Base-by-base conservation (phyloP, 371 early-diverging fungal genomes). In the Mortierella sp. region DNA sequence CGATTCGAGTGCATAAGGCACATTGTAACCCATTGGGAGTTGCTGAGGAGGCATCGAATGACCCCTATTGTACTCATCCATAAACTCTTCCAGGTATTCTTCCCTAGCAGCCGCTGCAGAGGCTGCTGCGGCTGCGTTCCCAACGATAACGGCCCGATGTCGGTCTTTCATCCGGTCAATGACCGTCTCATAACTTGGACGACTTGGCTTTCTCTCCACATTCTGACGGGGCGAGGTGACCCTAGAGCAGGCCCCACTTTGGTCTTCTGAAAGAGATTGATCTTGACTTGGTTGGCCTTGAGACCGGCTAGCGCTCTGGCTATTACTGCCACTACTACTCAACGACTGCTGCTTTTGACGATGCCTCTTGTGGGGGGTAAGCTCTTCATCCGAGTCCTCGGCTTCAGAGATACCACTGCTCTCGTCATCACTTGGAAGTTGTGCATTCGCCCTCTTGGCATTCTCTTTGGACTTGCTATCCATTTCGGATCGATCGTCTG, bases 391-490 rank as follows among this genome's bases (percentile, higher is more conserved):
- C 6, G 66, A 62, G 14, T 60, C 62, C 1, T 66, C 75, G 5
- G 66, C 60, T 23, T 74, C 75, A 1, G 74, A 73, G 1, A 26
- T 26, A 18, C 57, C 60, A 19, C 66, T 62, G 19, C 75, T 65
- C 37, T 74, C 75, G 51, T 74, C 75, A 25, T 74, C 75, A 18
- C 75, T 74, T 19, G 75, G 75, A 18, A 74, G 30, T 55, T 74
- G 74, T 26, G 57, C 65, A 50, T 74, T 74, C 5, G 69, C 70
- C 57, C 62, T 74, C 16, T 47, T 64, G 28, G 69, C 47, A 1
- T 61, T 66, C 56, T 74, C 70, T 23, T 70, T 46, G 15, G 62
- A 53, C 55, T 37, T 69, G 1, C 61, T 50, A 23, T 51, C 56
- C 0, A 51, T 61, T 9, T 68, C 63, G 4, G 73, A 60, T 25